Evolutionary conservation across 148 eudicot species (phyloP).

Genomic region (Persicaria tinctoria): DNA sequence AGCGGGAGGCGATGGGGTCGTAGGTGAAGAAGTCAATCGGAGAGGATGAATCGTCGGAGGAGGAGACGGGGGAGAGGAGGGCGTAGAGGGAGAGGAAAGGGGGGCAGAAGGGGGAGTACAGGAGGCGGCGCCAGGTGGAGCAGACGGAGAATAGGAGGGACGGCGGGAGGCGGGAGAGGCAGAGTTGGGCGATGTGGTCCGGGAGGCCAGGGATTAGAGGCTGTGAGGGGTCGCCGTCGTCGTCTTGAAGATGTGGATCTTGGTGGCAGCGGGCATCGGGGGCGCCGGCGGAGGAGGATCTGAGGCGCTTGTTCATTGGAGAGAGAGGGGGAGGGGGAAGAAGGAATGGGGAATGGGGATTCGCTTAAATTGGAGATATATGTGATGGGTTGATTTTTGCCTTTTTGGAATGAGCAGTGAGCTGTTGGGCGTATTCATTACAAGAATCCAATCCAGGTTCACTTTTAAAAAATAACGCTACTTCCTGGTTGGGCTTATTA

Average conservation of each 20-base stretch:
- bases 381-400: background rate
- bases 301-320: background rate
- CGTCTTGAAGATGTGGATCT: background rate
- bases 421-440: too few species aligned
- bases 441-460: too few species aligned
- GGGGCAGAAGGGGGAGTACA: constrained; percentile 56
- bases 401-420: background rate
- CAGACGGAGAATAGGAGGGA: constrained; percentile 44
- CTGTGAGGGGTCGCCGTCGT: background rate
- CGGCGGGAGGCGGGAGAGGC: constrained; percentile 46
- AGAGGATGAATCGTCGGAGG: constrained; percentile 8
- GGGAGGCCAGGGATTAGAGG: constrained; percentile 66
- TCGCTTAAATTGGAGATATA: too few species aligned
- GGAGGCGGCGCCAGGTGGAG: constrained; percentile 51
- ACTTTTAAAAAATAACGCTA: too few species aligned
- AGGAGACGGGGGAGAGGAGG: constrained; percentile 19
- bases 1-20: constrained; percentile 41
- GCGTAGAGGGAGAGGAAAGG: constrained; percentile 59
- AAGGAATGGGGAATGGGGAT: too few species aligned
- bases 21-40: constrained; percentile 24
- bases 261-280: background rate
- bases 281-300: background rate
- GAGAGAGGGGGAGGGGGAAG: background rate
- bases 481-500: too few species aligned
- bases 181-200: constrained; percentile 49